A percentile compares a stretch with the other conserved stretches of the same genome.
phyloP scores from a whole-genome alignment of 2,329 filamentous ascomycete genomes.

The Whalleya microplaca region DNA sequence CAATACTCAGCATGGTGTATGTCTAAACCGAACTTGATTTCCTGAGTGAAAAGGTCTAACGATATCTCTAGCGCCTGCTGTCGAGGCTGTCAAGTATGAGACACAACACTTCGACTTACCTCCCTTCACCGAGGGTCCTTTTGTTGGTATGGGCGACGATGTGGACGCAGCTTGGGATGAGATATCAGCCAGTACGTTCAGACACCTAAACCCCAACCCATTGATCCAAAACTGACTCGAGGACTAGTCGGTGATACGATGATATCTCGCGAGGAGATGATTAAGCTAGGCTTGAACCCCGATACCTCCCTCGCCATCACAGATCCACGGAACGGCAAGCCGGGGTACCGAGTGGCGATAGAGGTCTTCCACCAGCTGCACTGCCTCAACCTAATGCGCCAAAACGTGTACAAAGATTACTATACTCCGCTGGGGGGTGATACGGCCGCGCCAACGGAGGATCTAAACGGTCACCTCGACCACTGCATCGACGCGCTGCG shows the following conservation, averaged over 20 bases:
- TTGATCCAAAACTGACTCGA: neutral
- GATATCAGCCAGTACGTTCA: conserved; percentile 31
- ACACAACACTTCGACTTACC: conserved; percentile 53
- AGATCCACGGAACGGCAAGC: conserved; percentile 57
- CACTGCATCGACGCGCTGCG: conserved; percentile 59
- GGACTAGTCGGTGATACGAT: conserved; percentile 61
- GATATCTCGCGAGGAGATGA: conserved; percentile 58
- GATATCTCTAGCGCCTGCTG: conserved; percentile 47
- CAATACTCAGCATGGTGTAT: conserved; percentile 52
- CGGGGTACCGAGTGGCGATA: conserved; percentile 62
- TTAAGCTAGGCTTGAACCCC: conserved; percentile 55
- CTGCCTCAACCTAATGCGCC: conserved; percentile 52
- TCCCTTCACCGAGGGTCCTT: conserved; percentile 51
- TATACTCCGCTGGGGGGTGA: conserved; percentile 53
- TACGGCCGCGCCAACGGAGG: conserved; percentile 46
- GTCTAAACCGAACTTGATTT: conserved; percentile 21
- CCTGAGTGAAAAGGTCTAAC: neutral
- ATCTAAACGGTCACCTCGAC: conserved; percentile 52
- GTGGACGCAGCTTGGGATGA: conserved; percentile 62
- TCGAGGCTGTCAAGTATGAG: conserved; percentile 52
- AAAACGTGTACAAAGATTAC: conserved; percentile 53
- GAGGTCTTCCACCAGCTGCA: conserved; percentile 62
- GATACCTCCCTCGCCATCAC: conserved; percentile 57
- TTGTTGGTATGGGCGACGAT: conserved; percentile 58
- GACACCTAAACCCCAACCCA: neutral